Base-by-base conservation (phyloP, 139 green algal species). In the Chlamydomonas sphaeroides region DNA sequence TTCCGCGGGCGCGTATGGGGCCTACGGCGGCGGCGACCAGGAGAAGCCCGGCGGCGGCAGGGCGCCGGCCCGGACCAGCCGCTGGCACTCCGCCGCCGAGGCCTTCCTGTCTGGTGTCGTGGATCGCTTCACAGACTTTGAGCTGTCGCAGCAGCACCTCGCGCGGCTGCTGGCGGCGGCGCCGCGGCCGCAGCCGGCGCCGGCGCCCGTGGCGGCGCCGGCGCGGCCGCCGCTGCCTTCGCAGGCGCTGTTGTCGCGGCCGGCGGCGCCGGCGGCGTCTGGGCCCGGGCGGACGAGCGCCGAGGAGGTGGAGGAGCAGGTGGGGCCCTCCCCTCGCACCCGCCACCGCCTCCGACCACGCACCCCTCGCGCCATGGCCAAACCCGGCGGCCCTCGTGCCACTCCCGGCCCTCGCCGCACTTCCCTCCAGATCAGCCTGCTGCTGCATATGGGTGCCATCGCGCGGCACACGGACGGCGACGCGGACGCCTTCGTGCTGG, bases 391-490 rank as follows among this genome's bases (percentile, higher is more conserved):
- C 28, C 53, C 53, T 6, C 7, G 11, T 26, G 53, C 20, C 8
- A 51, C 45, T 14, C 45, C 15, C 59, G 4, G 63, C 63, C 33
- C 15, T 7, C 18, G 33, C 35, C 63, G 8, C 33, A 3, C 10
- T 11, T 33, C 3, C 3, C 21, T 14, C 7, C 73, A 80, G 73
- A 11, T 80, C 0, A 62, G 39, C n/a, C 59, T 62, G 73, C 73
- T 80, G 61, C 73, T 80, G 57, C 57, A 80, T 30, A 3, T 70
- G 73, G 73, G 73, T 17, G 70, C 59, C 73, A 23, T 80, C 5
- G 73, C 59, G 23, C 39, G 73, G 5, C 73, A 80, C 73, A 80
- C 73, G 21, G 73, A 80, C 38, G 73, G 73, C 39, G 73, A 80
- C 32, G 73, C 73, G 38, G 73, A 80, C 59, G 73, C 73, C 0